These are phyloP conservation scores for Nannochloropsis limnetica DNA, from an alignment of 352 stramenopile species.

Conservation along the genomic window DNA sequence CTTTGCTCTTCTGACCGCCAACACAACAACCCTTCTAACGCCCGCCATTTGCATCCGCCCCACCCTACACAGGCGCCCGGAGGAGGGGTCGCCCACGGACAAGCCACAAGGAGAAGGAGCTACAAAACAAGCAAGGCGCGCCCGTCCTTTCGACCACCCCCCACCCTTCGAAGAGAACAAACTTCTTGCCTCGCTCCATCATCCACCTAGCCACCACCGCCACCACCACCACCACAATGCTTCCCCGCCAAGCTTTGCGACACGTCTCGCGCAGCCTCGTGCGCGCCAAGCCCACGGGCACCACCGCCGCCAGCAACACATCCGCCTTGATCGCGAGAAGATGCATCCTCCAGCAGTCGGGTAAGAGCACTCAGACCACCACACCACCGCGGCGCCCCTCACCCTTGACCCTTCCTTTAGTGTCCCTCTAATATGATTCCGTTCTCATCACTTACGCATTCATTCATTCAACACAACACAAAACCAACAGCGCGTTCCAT, in stretches of 20 bases:
- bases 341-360: conserved; percentile 12
- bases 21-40: not conserved
- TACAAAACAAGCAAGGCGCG: not conserved
- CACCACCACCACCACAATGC: not conserved
- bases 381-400: not conserved
- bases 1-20: not conserved
- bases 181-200: not conserved
- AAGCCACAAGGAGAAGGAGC: not conserved
- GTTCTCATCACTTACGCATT: not conserved
- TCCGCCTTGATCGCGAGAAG: not conserved
- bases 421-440: not conserved
- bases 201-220: not conserved
- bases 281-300: conserved; percentile 26
- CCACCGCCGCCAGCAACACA: not conserved
- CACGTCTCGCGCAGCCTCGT: conserved; percentile 14
- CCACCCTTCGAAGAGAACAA: not conserved
- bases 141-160: not conserved
- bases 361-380: not conserved
- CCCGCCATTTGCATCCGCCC: not conserved
- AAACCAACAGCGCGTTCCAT: not conserved
- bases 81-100: not conserved
- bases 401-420: not conserved
- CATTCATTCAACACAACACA: not conserved
- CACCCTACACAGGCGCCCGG: not conserved
- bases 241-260: conserved; percentile 2